Percentiles rank a stretch among this genome's conserved stretches.
These are phyloP conservation scores for Verbena officinalis DNA, from an alignment of 257 asterid genomes.

Conservation along the genomic window DNA sequence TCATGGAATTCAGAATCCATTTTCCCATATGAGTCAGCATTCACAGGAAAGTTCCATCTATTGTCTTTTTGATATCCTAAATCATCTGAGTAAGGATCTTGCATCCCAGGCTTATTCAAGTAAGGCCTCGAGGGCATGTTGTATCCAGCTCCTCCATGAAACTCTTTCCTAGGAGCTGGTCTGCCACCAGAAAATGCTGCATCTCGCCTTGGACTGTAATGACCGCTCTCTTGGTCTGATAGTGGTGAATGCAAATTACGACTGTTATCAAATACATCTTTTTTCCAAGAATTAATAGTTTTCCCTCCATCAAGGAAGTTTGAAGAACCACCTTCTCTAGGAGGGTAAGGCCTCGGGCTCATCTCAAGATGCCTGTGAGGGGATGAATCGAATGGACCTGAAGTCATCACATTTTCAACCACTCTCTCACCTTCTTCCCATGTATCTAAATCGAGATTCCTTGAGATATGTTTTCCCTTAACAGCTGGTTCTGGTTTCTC, in stretches of 20 bases:
- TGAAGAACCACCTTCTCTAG: constrained; percentile 58
- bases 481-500: constrained; percentile 48
- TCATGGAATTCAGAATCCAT: constrained; percentile 62
- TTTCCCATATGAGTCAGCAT: constrained; percentile 58
- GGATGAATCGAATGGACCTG: constrained; percentile 58
- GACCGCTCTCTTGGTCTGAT: constrained; percentile 61
- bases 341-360: constrained; percentile 54
- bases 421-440: constrained; percentile 93
- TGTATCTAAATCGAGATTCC: constrained; percentile 54
- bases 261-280: constrained; percentile 62
- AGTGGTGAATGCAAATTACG: constrained; percentile 44
- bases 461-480: constrained; percentile 51
- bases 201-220: constrained; percentile 66
- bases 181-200: constrained; percentile 60
- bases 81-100: constrained; percentile 65
- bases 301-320: constrained; percentile 60
- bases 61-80: constrained; percentile 65
- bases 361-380: constrained; percentile 55
- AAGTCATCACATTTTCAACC: constrained; percentile 61
- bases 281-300: constrained; percentile 67
- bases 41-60: constrained; percentile 67
- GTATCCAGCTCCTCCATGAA: constrained; percentile 65
- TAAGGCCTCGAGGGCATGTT: constrained; percentile 53
- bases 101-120: constrained; percentile 48
- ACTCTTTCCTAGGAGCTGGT: constrained; percentile 59